Evolutionary conservation across 352 stramenopile species (phyloP).

Genomic region (Phytophthora vignae): DNA sequence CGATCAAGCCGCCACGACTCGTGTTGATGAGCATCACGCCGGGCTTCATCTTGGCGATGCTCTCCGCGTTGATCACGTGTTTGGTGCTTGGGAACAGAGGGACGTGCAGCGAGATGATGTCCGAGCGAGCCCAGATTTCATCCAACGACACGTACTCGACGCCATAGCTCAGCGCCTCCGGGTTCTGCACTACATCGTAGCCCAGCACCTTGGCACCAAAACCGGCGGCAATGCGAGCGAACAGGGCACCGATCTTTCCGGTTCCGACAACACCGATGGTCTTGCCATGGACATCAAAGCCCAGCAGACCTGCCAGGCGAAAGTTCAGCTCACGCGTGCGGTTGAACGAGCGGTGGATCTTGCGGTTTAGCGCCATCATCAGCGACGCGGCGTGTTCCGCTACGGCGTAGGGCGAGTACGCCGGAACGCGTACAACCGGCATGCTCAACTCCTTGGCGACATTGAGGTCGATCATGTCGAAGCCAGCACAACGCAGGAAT

Average conservation of each 20-base stretch:
- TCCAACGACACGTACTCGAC: conserved; percentile 57
- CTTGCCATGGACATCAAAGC: conserved; percentile 76
- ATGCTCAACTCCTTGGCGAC: conserved; percentile 66
- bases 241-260: conserved; percentile 49
- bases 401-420: conserved; percentile 82
- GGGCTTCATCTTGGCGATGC: conserved; percentile 88
- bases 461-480: conserved; percentile 80
- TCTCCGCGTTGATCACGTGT: conserved; percentile 85
- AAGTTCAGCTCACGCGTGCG: conserved; percentile 84
- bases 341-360: conserved; percentile 79
- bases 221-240: conserved; percentile 50
- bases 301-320: conserved; percentile 57
- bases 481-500: conserved; percentile 82
- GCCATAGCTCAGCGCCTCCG: conserved; percentile 42
- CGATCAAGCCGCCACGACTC: conserved; percentile 84
- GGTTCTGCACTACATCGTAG: conserved; percentile 71
- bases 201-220: conserved; percentile 59
- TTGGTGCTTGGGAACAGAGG: conserved; percentile 84
- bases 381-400: conserved; percentile 78
- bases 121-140: conserved; percentile 62
- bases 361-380: conserved; percentile 84
- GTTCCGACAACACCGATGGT: conserved; percentile 72
- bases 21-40: conserved; percentile 92
- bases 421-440: conserved; percentile 66
- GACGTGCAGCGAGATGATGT: conserved; percentile 90